phyloP scores from a whole-genome alignment of 805 yeast genomes.

The Peterozyma toletana region DNA sequence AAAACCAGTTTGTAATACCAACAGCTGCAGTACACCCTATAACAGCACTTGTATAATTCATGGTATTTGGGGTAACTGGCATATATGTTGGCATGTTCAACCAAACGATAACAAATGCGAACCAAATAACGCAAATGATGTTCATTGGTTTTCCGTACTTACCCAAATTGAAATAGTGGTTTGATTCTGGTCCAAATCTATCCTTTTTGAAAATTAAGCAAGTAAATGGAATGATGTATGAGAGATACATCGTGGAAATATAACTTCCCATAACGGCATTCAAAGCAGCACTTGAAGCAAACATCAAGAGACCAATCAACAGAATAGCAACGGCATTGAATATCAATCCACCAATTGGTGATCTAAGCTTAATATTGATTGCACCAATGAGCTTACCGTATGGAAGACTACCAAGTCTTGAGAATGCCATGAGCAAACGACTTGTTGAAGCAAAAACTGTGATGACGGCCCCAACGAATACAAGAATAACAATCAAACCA shows the following conservation, averaged over 20 bases:
- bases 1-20: too few species aligned
- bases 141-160: slow-evolving; percentile 14
- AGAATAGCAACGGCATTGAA: slow-evolving; percentile 8
- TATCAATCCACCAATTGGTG: slow-evolving; percentile 13
- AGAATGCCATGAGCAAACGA: slow-evolving; percentile 16
- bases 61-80: slow-evolving; percentile 17
- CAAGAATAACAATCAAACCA: too few species aligned
- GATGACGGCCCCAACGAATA: slow-evolving; percentile 12
- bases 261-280: slow-evolving; percentile 16
- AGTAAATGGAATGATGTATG: slow-evolving; percentile 14
- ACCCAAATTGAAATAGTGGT: slow-evolving; percentile 11
- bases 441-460: slow-evolving; percentile 15
- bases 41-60: slow-evolving; percentile 21
- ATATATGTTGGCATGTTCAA: slow-evolving; percentile 17
- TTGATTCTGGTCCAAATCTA: too few species aligned
- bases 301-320: slow-evolving; percentile 13
- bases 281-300: slow-evolving; percentile 15
- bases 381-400: slow-evolving; percentile 13
- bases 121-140: slow-evolving; percentile 14
- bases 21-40: neutral
- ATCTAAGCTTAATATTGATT: slow-evolving; percentile 10
- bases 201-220: too few species aligned
- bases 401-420: slow-evolving; percentile 14
- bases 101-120: slow-evolving; percentile 15
- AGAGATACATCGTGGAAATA: slow-evolving; percentile 12